Percentiles rank a stretch among this genome's conserved stretches.
Conservation (phyloP, 306 rosid genomes). For the Pachyrhizus erosus region DNA sequence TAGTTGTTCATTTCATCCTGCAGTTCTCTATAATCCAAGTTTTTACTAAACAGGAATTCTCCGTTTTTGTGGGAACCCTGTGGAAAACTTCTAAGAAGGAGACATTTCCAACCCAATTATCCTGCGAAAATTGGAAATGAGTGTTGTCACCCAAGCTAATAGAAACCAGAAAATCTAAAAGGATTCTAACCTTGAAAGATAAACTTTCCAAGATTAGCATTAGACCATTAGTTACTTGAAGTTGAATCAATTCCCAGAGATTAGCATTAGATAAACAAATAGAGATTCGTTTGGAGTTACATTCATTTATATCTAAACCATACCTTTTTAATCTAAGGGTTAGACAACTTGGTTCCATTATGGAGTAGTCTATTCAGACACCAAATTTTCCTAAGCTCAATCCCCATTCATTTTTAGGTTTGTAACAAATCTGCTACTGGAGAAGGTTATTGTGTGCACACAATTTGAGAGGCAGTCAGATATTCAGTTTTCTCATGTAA, state of each 20-base stretch:
- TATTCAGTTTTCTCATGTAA: slow-evolving; percentile 9
- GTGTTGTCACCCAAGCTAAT: slow-evolving; percentile 1
- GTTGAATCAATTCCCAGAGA: too few species aligned
- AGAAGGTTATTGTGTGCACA: too few species aligned
- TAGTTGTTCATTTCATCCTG: not conserved
- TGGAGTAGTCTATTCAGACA: too few species aligned
- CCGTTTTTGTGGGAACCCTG: not conserved
- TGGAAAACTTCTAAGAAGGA: slow-evolving; percentile 5
- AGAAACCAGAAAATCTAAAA: not conserved
- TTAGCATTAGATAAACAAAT: too few species aligned
- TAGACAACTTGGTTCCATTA: too few species aligned
- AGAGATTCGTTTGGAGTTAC: too few species aligned
- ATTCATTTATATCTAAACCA: too few species aligned
- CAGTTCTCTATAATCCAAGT: not conserved
- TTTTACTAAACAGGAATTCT: not conserved
- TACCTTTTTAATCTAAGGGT: too few species aligned
- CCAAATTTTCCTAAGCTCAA: too few species aligned
- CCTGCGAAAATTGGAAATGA: not conserved
- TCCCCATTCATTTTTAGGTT: too few species aligned
- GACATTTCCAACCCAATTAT: not conserved
- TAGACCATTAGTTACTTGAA: not conserved
- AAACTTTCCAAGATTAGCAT: not conserved
- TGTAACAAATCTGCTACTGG: too few species aligned
- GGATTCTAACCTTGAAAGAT: not conserved
- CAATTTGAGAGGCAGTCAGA: too few species aligned